Percentiles rank a stretch among this genome's conserved stretches.
phyloP scores from a whole-genome alignment of 2,329 filamentous ascomycete species.

The Fusarium coicis region DNA sequence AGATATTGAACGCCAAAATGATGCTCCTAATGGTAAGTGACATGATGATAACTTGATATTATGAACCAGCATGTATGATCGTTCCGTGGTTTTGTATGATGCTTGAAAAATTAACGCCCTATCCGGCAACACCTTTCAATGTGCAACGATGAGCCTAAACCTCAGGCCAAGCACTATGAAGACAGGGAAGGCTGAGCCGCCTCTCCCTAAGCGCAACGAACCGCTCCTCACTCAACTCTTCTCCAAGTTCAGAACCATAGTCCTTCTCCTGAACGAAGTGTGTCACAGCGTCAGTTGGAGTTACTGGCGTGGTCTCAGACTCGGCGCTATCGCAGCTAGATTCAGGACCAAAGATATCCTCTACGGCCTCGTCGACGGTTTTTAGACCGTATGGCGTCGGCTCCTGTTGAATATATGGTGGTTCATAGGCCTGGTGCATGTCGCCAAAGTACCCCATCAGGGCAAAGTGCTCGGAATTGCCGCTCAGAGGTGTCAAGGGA shows the following conservation, averaged over 20 bases:
- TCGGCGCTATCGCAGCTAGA: conserved; percentile 6
- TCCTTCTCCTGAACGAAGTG: conserved; percentile 6
- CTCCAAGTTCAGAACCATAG: not conserved
- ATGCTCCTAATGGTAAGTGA: conserved; percentile 26
- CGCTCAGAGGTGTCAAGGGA: conserved; percentile 43
- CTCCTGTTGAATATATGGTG: conserved; percentile 2
- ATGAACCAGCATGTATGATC: not conserved
- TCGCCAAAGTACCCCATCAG: conserved; percentile 42
- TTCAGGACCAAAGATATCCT: conserved; percentile 20
- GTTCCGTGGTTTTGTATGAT: not conserved
- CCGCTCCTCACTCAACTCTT: not conserved
- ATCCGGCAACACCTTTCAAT: not conserved
- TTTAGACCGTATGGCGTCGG: conserved; percentile 22
- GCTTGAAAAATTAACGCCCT: not conserved
- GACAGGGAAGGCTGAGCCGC: conserved; percentile 46
- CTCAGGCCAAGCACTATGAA: conserved; percentile 42
- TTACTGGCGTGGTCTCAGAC: conserved; percentile 3
- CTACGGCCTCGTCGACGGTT: conserved; percentile 42
- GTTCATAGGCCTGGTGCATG: not conserved
- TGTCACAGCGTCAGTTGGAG: not conserved
- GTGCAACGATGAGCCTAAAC: not conserved
- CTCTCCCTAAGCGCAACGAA: conserved; percentile 22
- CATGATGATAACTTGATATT: not conserved
- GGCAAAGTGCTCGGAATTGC: conserved; percentile 47
- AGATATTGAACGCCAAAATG: conserved; percentile 10